These are phyloP conservation scores for Rhizoclosmatium globosum DNA, from an alignment of 192 early-diverging fungal species.

Conservation along the genomic window DNA sequence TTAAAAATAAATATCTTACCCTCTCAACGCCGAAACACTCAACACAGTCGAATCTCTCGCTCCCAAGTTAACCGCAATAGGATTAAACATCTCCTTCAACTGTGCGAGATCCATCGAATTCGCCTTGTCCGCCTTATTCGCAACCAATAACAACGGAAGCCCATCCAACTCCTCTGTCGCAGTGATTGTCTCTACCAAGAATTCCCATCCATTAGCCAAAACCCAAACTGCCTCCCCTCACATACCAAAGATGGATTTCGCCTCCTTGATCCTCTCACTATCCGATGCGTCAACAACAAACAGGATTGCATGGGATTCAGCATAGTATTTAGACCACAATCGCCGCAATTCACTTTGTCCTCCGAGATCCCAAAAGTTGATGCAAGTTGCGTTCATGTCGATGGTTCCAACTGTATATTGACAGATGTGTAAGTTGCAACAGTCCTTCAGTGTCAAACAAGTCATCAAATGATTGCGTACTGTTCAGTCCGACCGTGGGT, in stretches of 20 bases:
- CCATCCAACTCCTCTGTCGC: constrained; percentile 77
- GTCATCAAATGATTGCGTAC: constrained; percentile 42
- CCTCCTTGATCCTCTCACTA: constrained; percentile 81
- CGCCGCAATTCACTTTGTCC: constrained; percentile 87
- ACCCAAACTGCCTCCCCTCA: not conserved
- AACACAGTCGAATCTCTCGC: constrained; percentile 88
- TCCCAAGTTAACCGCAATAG: constrained; percentile 82
- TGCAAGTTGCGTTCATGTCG: constrained; percentile 66
- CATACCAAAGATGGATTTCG: constrained; percentile 77
- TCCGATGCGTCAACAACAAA: constrained; percentile 94
- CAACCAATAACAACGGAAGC: constrained; percentile 90
- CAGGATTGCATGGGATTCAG: constrained; percentile 90
- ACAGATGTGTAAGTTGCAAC: not conserved
- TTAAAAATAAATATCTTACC: constrained; percentile 59
- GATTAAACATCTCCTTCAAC: constrained; percentile 92
- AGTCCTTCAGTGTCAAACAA: not conserved
- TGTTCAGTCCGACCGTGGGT: constrained; percentile 94
- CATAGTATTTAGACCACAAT: constrained; percentile 95
- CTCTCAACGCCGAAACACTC: constrained; percentile 80
- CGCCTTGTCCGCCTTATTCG: constrained; percentile 92
- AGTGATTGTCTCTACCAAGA: constrained; percentile 75
- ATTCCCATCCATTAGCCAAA: constrained; percentile 18
- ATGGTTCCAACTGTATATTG: constrained; percentile 75
- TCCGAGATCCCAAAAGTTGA: constrained; percentile 97
- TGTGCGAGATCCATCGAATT: constrained; percentile 76